Conservation (phyloP, 1,284 basidiomycete species). For the Phellinidium pouzarii region DNA sequence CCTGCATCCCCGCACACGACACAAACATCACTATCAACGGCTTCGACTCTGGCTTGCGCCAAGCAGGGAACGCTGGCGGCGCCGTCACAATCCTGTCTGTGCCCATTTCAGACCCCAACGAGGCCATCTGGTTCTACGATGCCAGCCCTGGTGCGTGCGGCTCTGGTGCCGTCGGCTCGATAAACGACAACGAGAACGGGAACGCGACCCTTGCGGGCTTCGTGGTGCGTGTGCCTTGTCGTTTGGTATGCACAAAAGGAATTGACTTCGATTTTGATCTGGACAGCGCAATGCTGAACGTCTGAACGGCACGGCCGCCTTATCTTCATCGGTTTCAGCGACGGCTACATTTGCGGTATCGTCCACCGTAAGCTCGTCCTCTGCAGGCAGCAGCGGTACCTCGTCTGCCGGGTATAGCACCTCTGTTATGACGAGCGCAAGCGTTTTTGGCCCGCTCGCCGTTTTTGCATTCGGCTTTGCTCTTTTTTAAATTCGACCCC, state of each 20-base stretch:
- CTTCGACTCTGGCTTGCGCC: conserved; percentile 47
- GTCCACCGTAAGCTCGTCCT: conserved; percentile 19
- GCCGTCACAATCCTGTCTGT: conserved; percentile 39
- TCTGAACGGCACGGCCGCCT: conserved; percentile 39
- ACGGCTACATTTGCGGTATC: neutral
- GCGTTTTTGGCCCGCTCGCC: neutral
- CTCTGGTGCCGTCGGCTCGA: conserved; percentile 52
- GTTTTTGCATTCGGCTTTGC: neutral
- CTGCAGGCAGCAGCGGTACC: conserved; percentile 16
- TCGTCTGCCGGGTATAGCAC: conserved; percentile 3
- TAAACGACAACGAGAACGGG: conserved; percentile 46
- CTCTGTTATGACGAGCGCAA: neutral
- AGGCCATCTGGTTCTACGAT: conserved; percentile 56
- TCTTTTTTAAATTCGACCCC: no score
- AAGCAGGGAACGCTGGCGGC: conserved; percentile 42
- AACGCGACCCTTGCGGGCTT: conserved; percentile 47
- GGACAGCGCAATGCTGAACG: conserved; percentile 45
- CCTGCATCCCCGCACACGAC: conserved; percentile 43
- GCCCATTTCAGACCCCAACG: conserved; percentile 35
- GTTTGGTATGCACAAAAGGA: neutral
- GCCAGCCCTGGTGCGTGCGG: conserved; percentile 38
- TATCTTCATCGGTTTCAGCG: conserved; percentile 18
- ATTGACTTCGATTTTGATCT: neutral
- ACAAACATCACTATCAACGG: conserved; percentile 46
- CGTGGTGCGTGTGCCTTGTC: conserved; percentile 31